Percentiles rank a stretch among this genome's conserved stretches.
phyloP scores from a whole-genome alignment of 2,329 filamentous ascomycete species.

The Diaporthe sp. region DNA sequence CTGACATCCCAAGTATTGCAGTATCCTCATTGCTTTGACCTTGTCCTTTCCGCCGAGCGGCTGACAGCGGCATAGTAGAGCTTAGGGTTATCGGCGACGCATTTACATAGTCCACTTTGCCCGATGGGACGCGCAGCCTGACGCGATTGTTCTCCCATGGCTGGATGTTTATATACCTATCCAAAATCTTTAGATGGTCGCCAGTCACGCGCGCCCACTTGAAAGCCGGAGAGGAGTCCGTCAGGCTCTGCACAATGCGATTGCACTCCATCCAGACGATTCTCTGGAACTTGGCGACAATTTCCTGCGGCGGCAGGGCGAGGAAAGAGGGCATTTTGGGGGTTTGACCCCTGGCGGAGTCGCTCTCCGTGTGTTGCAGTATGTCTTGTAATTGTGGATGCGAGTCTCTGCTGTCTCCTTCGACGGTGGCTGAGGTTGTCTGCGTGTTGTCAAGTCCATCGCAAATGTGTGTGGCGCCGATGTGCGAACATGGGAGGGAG shows the following conservation, averaged over 20 bases:
- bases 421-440: slow-evolving; percentile 34
- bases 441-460: slow-evolving; percentile 44
- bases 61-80: slow-evolving; percentile 49
- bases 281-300: slow-evolving; percentile 62
- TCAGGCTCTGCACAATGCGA: slow-evolving; percentile 53
- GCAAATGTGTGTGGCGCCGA: slow-evolving; percentile 33
- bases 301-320: slow-evolving; percentile 52
- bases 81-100: slow-evolving; percentile 76
- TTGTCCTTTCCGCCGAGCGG: slow-evolving; percentile 34
- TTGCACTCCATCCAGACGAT: slow-evolving; percentile 64
- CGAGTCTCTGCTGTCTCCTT: slow-evolving; percentile 25
- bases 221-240: slow-evolving; percentile 50
- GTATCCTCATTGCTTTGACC: not conserved
- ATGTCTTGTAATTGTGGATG: slow-evolving; percentile 9
- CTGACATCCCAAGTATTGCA: not conserved
- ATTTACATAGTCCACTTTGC: slow-evolving; percentile 82
- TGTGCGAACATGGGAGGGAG: slow-evolving; percentile 38
- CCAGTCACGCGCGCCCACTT: slow-evolving; percentile 64
- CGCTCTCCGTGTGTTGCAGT: too few species aligned
- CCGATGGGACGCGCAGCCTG: slow-evolving; percentile 80
- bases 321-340: slow-evolving; percentile 53
- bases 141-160: slow-evolving; percentile 90
- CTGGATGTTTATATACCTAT: slow-evolving; percentile 91
- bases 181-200: slow-evolving; percentile 69
- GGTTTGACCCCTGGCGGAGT: slow-evolving; percentile 1